Conservation (phyloP, 2,329 filamentous ascomycete genomes). For the Fusarium cyanostomum region DNA sequence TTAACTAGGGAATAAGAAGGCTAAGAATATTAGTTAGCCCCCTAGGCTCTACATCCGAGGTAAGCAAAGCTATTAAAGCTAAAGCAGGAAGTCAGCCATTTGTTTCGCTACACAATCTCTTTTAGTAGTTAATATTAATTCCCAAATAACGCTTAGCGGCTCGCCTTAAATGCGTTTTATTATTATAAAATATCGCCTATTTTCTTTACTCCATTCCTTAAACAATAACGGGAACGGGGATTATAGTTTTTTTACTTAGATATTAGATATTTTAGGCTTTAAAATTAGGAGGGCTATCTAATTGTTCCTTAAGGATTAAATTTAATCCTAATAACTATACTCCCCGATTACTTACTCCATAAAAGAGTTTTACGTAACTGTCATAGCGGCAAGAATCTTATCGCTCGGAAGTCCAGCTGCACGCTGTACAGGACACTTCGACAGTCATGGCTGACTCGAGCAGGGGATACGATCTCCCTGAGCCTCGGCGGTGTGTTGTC, state of each 20-base stretch:
- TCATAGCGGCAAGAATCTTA: constrained; percentile 16
- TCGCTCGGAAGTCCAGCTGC: constrained; percentile 16
- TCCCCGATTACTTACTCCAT: constrained; percentile 38
- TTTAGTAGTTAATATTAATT: constrained; percentile 32
- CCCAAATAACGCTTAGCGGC: constrained; percentile 22
- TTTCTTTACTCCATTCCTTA: constrained; percentile 21
- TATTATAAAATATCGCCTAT: constrained; percentile 24
- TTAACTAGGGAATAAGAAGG: neutral
- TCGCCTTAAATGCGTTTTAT: constrained; percentile 18
- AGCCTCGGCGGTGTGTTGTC: too few species aligned
- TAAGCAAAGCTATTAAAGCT: constrained; percentile 19
- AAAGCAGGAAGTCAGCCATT: constrained; percentile 17
- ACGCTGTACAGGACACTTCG: constrained; percentile 5
- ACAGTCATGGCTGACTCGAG: too few species aligned
- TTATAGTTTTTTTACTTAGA: constrained; percentile 16
- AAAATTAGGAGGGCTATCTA: constrained; percentile 15
- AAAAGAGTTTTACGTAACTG: constrained; percentile 38
- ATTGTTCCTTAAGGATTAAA: constrained; percentile 43
- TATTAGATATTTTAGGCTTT: constrained; percentile 21
- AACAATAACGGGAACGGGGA: constrained; percentile 19
- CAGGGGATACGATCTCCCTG: too few species aligned
- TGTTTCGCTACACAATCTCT: constrained; percentile 43
- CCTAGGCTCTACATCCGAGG: neutral
- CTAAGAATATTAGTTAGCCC: neutral
- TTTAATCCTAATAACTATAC: constrained; percentile 46